Conservation (phyloP, 2,329 filamentous ascomycete genomes). For the Pezicula rhizophila region DNA sequence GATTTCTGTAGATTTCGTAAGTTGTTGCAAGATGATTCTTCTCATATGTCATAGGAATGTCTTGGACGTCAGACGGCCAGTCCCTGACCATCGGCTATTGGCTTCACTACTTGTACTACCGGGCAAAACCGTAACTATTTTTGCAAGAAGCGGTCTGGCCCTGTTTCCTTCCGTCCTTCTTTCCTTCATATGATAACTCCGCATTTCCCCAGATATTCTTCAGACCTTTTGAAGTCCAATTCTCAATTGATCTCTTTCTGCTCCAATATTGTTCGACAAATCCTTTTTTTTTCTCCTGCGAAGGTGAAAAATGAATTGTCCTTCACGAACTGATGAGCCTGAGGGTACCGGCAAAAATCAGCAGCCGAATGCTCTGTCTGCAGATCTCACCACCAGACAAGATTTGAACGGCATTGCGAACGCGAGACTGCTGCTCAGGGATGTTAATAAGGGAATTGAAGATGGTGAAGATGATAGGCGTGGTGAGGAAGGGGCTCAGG, state of each 20-base stretch:
- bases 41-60: too few relatives aligned
- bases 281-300: neutral
- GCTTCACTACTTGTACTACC: neutral
- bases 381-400: constrained; percentile 55
- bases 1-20: too few relatives aligned
- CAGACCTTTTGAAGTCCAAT: neutral
- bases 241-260: neutral
- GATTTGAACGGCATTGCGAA: constrained; percentile 58
- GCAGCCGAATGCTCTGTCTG: constrained; percentile 49
- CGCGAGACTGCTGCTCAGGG: constrained; percentile 42
- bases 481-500: neutral
- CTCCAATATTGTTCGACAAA: neutral
- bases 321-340: constrained; percentile 53
- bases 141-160: neutral
- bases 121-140: neutral
- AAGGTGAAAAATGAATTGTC: constrained; percentile 57
- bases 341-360: constrained; percentile 53
- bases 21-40: too few relatives aligned
- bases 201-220: neutral
- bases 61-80: too few relatives aligned
- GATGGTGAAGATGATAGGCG: constrained; percentile 11
- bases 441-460: constrained; percentile 28
- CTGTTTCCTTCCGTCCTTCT: neutral
- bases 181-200: neutral
- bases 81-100: too few relatives aligned